A percentile compares a stretch with the other conserved stretches of the same genome.
These are phyloP conservation scores for Phytopythium vexans DNA, from an alignment of 352 stramenopile species.

Conservation along the genomic window DNA sequence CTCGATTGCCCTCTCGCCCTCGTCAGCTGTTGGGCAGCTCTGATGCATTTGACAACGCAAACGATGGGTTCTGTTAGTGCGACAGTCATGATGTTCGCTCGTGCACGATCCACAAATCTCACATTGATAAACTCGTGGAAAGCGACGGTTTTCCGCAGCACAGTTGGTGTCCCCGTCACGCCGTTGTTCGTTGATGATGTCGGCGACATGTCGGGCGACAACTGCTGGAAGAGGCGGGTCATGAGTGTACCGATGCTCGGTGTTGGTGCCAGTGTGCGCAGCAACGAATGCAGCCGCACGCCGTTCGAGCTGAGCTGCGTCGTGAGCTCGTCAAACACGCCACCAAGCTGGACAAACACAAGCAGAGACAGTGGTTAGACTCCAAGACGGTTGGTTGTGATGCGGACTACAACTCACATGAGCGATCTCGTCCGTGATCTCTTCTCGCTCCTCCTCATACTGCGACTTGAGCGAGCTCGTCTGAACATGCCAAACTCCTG, in stretches of 20 bases:
- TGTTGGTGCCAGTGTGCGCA: slow-evolving; percentile 56
- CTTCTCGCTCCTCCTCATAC: slow-evolving; percentile 58
- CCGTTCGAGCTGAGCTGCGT: slow-evolving; percentile 56
- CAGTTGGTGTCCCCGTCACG: slow-evolving; percentile 8
- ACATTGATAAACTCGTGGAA: slow-evolving; percentile 67
- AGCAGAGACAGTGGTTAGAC: no score
- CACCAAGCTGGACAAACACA: slow-evolving; percentile 34
- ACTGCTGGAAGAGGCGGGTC: slow-evolving; percentile 70
- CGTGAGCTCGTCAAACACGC: slow-evolving; percentile 39
- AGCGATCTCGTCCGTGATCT: slow-evolving; percentile 53
- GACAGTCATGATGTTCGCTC: slow-evolving; percentile 3
- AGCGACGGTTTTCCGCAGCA: slow-evolving; percentile 54
- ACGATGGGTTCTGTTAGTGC: neutral
- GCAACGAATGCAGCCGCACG: slow-evolving; percentile 55
- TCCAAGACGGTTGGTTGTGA: no score
- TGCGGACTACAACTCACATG: slow-evolving; percentile 55
- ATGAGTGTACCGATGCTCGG: slow-evolving; percentile 66
- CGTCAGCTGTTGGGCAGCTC: slow-evolving; percentile 72
- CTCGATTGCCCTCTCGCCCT: slow-evolving; percentile 65
- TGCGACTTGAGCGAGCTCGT: slow-evolving; percentile 59
- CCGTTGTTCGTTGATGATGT: slow-evolving; percentile 6
- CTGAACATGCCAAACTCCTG: slow-evolving; percentile 9
- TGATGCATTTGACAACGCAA: slow-evolving; percentile 10
- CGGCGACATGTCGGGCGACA: slow-evolving; percentile 28
- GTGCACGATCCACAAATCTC: slow-evolving; percentile 7